Conservation (phyloP, 2,329 filamentous ascomycete species). For the Lasiodiplodia hormozganensis region DNA sequence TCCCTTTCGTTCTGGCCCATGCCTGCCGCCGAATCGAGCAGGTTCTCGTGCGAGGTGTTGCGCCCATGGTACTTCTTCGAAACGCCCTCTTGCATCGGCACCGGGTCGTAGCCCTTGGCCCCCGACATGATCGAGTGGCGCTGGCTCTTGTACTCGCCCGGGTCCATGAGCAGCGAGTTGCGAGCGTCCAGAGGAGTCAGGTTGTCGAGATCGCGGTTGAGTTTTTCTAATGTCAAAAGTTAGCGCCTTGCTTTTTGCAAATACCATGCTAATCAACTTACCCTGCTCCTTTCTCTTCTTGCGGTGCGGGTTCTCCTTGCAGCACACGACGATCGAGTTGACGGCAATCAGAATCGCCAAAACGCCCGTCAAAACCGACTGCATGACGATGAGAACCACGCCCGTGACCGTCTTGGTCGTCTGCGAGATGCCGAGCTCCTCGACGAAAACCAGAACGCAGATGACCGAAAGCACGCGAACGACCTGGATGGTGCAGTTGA, state of each 20-base stretch:
- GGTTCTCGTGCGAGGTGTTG: slow-evolving; percentile 29
- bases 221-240: slow-evolving; percentile 67
- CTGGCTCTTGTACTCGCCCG: slow-evolving; percentile 53
- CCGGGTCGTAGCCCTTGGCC: slow-evolving; percentile 43
- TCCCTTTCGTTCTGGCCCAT: slow-evolving; percentile 41
- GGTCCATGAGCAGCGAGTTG: slow-evolving; percentile 81
- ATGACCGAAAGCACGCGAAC: slow-evolving; percentile 87
- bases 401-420: slow-evolving; percentile 95
- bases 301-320: slow-evolving; percentile 88
- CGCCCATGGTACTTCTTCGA: slow-evolving; percentile 37
- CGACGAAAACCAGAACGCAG: slow-evolving; percentile 91
- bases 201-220: slow-evolving; percentile 76
- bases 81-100: slow-evolving; percentile 38
- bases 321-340: slow-evolving; percentile 84
- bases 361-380: slow-evolving; percentile 80
- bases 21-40: slow-evolving; percentile 45
- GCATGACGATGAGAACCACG: slow-evolving; percentile 90
- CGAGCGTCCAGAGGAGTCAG: slow-evolving; percentile 87
- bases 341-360: slow-evolving; percentile 87
- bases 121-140: slow-evolving; percentile 35
- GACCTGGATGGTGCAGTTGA: slow-evolving; percentile 90
- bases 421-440: slow-evolving; percentile 86
- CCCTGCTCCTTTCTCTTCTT: slow-evolving; percentile 87
- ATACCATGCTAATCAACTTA: slow-evolving; percentile 57
- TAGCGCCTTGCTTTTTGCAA: slow-evolving; percentile 33